Evolutionary conservation across 106 monocot species (phyloP).

Genomic region (Xerophyta viscosa): DNA sequence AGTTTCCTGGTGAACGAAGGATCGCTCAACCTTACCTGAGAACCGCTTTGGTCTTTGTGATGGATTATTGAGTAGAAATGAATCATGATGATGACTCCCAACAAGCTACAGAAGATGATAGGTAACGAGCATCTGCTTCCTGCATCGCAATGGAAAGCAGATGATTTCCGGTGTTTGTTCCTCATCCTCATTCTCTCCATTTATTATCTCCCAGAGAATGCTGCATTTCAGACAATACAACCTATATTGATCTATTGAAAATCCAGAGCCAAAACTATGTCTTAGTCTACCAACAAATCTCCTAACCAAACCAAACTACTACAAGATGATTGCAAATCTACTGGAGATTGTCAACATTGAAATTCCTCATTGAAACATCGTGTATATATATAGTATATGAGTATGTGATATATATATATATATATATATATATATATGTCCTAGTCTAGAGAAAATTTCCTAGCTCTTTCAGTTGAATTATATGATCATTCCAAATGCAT

Average conservation of each 20-base stretch:
- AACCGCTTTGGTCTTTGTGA: constrained; percentile 17
- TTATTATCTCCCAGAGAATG: constrained; percentile 43
- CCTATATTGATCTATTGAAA: constrained; percentile 16
- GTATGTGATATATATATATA: no score
- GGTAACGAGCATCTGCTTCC: constrained; percentile 47
- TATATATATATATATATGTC: no score
- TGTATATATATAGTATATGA: no score
- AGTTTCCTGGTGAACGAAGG: constrained; percentile 31
- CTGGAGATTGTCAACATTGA: no score
- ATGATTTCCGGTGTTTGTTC: constrained; percentile 72
- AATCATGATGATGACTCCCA: constrained; percentile 46
- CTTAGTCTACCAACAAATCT: background rate
- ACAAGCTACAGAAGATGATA: constrained; percentile 40
- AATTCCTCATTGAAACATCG: no score
- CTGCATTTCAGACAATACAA: constrained; percentile 28
- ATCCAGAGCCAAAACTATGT: constrained; percentile 5
- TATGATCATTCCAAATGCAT: no score
- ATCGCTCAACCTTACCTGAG: constrained; percentile 14
- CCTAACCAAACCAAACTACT: no score
- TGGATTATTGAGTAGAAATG: constrained; percentile 35
- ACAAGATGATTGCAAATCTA: no score
- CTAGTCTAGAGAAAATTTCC: no score
- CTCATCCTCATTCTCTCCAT: constrained; percentile 55
- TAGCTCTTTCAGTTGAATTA: no score
- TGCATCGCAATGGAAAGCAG: constrained; percentile 66